phyloP scores from a whole-genome alignment of 257 asterid genomes.

The Solanum sejunctum region DNA sequence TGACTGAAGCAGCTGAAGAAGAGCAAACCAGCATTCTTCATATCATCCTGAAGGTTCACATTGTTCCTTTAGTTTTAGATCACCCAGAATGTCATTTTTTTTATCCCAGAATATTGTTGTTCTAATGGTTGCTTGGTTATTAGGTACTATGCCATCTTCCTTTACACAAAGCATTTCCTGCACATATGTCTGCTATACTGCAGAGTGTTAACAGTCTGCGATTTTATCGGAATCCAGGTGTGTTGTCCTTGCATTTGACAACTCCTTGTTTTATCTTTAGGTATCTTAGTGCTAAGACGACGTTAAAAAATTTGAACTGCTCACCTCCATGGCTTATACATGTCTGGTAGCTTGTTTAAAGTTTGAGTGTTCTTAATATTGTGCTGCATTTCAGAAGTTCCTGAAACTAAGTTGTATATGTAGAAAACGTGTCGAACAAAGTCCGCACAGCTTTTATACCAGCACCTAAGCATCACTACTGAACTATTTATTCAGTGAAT shows the following conservation, averaged over 20 bases:
- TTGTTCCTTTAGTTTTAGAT: background rate
- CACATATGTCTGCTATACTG: constrained; percentile 87
- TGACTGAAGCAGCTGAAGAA: constrained; percentile 82
- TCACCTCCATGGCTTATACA: background rate
- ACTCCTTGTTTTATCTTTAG: background rate
- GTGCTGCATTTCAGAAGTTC: background rate
- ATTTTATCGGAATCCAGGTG: constrained; percentile 87
- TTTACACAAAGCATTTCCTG: constrained; percentile 69
- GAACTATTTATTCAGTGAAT: background rate
- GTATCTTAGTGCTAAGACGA: background rate
- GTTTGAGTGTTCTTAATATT: background rate
- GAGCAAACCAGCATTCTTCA: constrained; percentile 80
- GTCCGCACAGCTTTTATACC: background rate
- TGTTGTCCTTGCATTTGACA: constrained; percentile 23
- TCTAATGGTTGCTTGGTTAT: constrained; percentile 9
- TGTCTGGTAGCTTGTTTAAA: background rate
- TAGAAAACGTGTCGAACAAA: background rate
- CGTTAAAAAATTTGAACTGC: background rate
- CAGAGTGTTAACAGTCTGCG: constrained; percentile 87
- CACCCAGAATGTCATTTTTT: background rate
- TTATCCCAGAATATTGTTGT: background rate
- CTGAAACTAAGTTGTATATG: background rate
- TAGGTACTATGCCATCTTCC: constrained; percentile 92
- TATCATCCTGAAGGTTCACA: constrained; percentile 57
- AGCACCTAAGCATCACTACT: background rate